Percentiles rank a stretch among this genome's conserved stretches.
These are phyloP conservation scores for Pythium coloratum DNA, from an alignment of 352 stramenopile species.

Conservation along the genomic window DNA sequence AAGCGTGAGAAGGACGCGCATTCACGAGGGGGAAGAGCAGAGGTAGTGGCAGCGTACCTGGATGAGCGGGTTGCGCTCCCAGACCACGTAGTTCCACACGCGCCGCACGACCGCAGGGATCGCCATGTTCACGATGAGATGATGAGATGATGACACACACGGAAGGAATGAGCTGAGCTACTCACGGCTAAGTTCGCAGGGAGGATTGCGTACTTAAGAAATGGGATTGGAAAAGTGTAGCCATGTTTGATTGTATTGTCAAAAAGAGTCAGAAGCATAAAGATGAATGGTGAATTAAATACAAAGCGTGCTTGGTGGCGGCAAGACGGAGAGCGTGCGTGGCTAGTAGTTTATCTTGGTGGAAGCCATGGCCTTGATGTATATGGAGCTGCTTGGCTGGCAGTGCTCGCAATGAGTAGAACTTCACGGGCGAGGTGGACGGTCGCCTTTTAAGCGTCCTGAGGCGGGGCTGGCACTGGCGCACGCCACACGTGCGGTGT, in stretches of 20 bases:
- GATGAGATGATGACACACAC: constrained; percentile 17
- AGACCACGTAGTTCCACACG: constrained; percentile 60
- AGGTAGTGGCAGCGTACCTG: constrained; percentile 34
- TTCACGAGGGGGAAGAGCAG: neutral
- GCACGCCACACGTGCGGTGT: constrained; percentile 23
- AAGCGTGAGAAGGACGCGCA: constrained; percentile 4
- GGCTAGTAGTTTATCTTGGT: neutral
- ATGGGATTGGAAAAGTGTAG: constrained; percentile 7
- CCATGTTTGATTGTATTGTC: constrained; percentile 1
- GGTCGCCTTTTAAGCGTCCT: constrained; percentile 1
- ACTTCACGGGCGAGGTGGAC: neutral
- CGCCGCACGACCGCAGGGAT: constrained; percentile 32
- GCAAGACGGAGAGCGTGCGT: neutral
- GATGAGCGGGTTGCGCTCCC: constrained; percentile 65
- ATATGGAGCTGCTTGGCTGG: neutral
- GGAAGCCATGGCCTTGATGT: neutral
- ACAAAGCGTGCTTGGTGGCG: neutral
- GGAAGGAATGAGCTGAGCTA: constrained; percentile 3
- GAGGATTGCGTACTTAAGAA: constrained; percentile 12
- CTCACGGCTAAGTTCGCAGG: constrained; percentile 13
- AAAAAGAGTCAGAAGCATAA: neutral
- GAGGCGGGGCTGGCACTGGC: constrained; percentile 14
- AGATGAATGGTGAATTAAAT: constrained; percentile 7
- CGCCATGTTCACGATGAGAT: neutral
- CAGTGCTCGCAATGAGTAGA: neutral